Evolutionary conservation across 2,329 filamentous ascomycete genomes (phyloP).

Genomic region (Pseudocercospora pini-densiflorae): DNA sequence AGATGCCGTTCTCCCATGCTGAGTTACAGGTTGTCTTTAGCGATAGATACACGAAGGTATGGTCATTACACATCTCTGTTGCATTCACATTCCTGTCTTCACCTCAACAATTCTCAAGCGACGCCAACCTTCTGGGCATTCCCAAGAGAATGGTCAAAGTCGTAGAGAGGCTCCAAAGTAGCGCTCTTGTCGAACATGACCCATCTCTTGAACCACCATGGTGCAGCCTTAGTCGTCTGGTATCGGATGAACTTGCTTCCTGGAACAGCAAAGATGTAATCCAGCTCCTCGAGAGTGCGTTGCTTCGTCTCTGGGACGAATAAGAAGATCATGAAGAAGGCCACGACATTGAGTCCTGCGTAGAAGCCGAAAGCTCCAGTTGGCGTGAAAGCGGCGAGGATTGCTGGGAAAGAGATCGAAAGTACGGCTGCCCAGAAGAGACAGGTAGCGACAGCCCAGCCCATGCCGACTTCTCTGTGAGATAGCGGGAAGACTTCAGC

Average conservation of each 20-base stretch:
- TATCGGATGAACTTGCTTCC: conserved; percentile 43
- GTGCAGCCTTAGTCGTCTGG: conserved; percentile 44
- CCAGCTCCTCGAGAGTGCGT: conserved; percentile 53
- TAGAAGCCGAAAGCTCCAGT: conserved; percentile 64
- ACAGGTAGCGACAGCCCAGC: conserved; percentile 69
- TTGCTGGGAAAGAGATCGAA: conserved; percentile 56
- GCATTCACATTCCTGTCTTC: not conserved
- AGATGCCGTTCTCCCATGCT: not conserved
- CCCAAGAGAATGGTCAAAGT: conserved; percentile 22
- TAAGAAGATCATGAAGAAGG: conserved; percentile 56
- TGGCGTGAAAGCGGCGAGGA: conserved; percentile 54
- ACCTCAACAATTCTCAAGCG: conserved; percentile 7
- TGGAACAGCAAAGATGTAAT: conserved; percentile 58
- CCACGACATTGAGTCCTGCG: conserved; percentile 59
- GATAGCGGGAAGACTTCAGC: conserved; percentile 73
- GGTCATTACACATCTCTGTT: not conserved
- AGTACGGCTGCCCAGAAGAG: conserved; percentile 59
- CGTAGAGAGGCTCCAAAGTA: conserved; percentile 26
- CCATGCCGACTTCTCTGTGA: conserved; percentile 74
- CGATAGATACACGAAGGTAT: not conserved
- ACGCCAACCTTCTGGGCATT: conserved; percentile 21
- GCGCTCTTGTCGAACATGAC: conserved; percentile 22
- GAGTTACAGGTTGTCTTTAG: not conserved
- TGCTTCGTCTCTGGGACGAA: conserved; percentile 59
- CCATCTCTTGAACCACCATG: conserved; percentile 51